Base-by-base conservation (phyloP, 2,329 filamentous ascomycete species). In the Microdochium paspali region DNA sequence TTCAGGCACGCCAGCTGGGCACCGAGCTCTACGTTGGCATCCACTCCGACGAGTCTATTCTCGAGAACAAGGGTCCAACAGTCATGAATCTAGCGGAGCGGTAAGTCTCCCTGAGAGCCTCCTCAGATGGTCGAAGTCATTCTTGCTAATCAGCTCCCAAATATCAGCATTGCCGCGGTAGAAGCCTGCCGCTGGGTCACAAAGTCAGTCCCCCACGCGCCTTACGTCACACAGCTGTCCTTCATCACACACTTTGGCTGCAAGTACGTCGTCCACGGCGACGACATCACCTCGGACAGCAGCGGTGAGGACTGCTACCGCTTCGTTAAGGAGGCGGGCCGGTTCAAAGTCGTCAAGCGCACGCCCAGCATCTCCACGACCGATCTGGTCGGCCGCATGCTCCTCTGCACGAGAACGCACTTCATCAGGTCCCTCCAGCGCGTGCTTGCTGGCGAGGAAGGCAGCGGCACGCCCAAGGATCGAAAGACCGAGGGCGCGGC, bases 241-340 rank as follows among this genome's bases (percentile, higher is more conserved):
- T 98, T 90, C 88, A 95, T 98, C 60, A 85, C 85, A 48, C 90
- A 95, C 67, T 96, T 93, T 64, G 90, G 93, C 53, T 97, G 93
- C 74, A 81, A 85, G 61, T 97, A 91, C 65, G 93, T 97, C 39
- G 91, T 95, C 2, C 91, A 97, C 66, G 91, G 91, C 51, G 93
- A 97, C 66, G 91, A 97, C 67, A 95, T 97, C 61, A 97, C 93
- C 2, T 95, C 90, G 0, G 93, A 98, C 67, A 87, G 86, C 62
- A 82, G 83, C 55, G 93, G 93, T 39, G 85, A 95, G 64, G 93
- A 98, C 70, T 97, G 91, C 71, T 98, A 98, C 70, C 87, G 93
- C 51, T 97, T 91, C 61, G 93, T 98, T 60, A 98, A 98, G 70
- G 84, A 87, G 35, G 93, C 91, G 1, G 85, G 85, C 12, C 80